Percentiles rank a stretch among this genome's conserved stretches.
These are phyloP conservation scores for Alternaria dauci DNA, from an alignment of 2,329 filamentous ascomycete species.

Conservation along the genomic window DNA sequence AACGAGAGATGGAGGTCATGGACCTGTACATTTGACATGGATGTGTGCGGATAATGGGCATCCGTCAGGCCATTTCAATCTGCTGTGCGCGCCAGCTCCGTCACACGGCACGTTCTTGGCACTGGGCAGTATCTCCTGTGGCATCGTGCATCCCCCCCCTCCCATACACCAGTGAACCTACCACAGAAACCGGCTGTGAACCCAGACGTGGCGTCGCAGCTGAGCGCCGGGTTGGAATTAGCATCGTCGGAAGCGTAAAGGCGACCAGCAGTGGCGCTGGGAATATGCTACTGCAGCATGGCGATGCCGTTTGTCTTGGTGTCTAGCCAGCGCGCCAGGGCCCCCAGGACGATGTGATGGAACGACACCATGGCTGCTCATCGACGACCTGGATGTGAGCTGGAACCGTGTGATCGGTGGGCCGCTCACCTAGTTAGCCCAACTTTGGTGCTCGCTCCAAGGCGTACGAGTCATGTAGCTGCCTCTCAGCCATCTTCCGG, in stretches of 20 bases:
- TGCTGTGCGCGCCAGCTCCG: constrained; percentile 23
- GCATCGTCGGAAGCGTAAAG: constrained; percentile 9
- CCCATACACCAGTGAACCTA: constrained; percentile 8
- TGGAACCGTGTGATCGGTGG: constrained; percentile 19
- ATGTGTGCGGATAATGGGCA: constrained; percentile 11
- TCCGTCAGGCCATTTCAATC: constrained; percentile 33
- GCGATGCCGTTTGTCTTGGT: background rate
- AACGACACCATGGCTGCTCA: background rate
- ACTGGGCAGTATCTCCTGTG: constrained; percentile 6
- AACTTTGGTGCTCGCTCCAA: constrained; percentile 12
- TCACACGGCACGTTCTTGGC: constrained; percentile 24
- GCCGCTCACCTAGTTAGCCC: background rate
- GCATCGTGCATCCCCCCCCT: constrained; percentile 12
- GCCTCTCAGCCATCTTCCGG: background rate
- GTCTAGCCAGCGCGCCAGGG: background rate
- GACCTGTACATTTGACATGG: constrained; percentile 2
- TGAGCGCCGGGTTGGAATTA: background rate
- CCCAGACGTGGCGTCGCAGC: background rate
- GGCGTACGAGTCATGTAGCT: constrained; percentile 11
- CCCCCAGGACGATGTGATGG: constrained; percentile 2
- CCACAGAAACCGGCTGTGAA: constrained; percentile 4
- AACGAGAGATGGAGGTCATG: background rate
- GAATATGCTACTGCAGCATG: background rate
- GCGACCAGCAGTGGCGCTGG: background rate
- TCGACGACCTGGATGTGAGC: constrained; percentile 6